Percentiles rank a stretch among this genome's conserved stretches.
Conservation (phyloP, 805 yeast species). For the Ogataea methylovora region DNA sequence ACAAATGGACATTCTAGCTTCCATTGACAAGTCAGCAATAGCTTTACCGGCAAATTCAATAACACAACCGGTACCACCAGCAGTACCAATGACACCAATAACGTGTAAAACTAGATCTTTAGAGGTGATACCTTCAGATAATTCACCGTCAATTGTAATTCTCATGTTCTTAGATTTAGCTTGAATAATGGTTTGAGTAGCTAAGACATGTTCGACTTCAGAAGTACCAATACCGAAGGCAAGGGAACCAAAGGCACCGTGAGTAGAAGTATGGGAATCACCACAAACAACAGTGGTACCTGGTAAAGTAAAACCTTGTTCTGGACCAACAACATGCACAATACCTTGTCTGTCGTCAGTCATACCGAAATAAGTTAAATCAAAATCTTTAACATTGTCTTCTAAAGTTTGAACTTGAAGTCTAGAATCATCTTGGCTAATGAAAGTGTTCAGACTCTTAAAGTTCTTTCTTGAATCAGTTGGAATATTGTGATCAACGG, state of each 20-base stretch:
- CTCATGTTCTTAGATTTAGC: conserved; percentile 95
- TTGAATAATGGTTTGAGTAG: conserved; percentile 94
- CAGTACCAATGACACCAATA: conserved; percentile 95
- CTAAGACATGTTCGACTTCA: conserved; percentile 97
- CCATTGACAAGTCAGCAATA: conserved; percentile 84
- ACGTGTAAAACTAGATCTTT: conserved; percentile 93
- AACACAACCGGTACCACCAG: conserved; percentile 98
- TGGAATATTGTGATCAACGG: conserved; percentile 97
- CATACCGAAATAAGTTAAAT: conserved; percentile 91
- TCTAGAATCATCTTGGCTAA: conserved; percentile 85
- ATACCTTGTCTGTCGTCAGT: conserved; percentile 93
- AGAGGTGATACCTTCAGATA: conserved; percentile 86
- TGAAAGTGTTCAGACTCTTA: conserved; percentile 69
- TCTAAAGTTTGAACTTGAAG: conserved; percentile 90
- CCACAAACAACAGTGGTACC: conserved; percentile 99
- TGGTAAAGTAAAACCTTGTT: conserved; percentile 96
- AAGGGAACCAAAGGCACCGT: conserved; percentile 95
- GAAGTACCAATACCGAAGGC: conserved; percentile 99
- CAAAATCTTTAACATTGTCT: conserved; percentile 85
- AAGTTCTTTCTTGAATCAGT: conserved; percentile 78
- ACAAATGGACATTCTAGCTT: conserved; percentile 98
- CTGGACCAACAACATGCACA: conserved; percentile 98
- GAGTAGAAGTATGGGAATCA: conserved; percentile 97
- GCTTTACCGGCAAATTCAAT: conserved; percentile 97
- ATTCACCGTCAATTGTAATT: conserved; percentile 75